A percentile compares a stretch with the other conserved stretches of the same genome.
These are phyloP conservation scores for Mycena galopus DNA, from an alignment of 768 basidiomycete genomes.

Conservation along the genomic window DNA sequence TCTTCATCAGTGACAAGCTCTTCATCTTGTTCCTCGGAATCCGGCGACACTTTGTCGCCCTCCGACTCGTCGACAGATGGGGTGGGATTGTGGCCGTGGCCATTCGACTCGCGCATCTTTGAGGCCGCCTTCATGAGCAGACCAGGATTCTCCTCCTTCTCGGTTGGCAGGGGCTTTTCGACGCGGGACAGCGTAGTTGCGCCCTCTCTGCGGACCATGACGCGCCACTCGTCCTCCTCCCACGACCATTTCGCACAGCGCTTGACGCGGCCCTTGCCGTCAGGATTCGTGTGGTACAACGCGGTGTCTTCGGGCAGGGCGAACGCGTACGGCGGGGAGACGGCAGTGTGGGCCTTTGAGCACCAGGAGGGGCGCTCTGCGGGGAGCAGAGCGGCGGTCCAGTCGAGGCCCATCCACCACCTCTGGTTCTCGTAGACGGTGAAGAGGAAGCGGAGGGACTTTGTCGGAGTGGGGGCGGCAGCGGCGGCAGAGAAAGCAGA, in stretches of 20 bases:
- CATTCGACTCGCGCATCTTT: slow-evolving; percentile 55
- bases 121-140: slow-evolving; percentile 70
- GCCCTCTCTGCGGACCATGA: slow-evolving; percentile 74
- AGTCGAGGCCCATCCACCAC: slow-evolving; percentile 98
- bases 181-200: slow-evolving; percentile 61
- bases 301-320: slow-evolving; percentile 73
- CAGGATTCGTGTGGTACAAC: slow-evolving; percentile 59
- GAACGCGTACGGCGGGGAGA: slow-evolving; percentile 80
- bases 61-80: slow-evolving; percentile 35
- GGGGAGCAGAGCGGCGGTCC: slow-evolving; percentile 93
- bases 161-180: slow-evolving; percentile 70
- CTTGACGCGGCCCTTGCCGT: slow-evolving; percentile 65
- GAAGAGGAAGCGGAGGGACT: slow-evolving; percentile 82
- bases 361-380: slow-evolving; percentile 93
- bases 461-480: slow-evolving; percentile 48
- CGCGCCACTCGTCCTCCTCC: slow-evolving; percentile 93
- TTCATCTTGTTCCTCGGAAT: slow-evolving; percentile 56
- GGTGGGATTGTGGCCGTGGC: slow-evolving; percentile 11
- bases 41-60: slow-evolving; percentile 44
- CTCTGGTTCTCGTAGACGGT: slow-evolving; percentile 95
- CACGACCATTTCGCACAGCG: slow-evolving; percentile 88
- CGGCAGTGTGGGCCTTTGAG: slow-evolving; percentile 66
- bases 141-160: slow-evolving; percentile 60
- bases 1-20: slow-evolving; percentile 81
- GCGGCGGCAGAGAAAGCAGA: slow-evolving; percentile 51